Conservation (phyloP, 371 early-diverging fungal species). For the Actinomortierella ambigua region DNA sequence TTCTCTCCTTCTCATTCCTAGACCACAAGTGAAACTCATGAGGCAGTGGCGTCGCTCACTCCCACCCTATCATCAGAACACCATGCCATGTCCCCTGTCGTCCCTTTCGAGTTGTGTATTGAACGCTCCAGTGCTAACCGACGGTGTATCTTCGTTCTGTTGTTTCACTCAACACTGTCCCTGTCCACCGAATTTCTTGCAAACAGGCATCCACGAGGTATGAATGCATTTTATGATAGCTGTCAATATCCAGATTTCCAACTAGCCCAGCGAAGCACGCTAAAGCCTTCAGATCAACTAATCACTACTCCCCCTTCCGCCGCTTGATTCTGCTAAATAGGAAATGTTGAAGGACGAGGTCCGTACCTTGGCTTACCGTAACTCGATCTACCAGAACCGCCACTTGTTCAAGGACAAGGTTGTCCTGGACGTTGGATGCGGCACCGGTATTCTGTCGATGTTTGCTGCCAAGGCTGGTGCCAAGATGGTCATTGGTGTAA, state of each 20-base stretch:
- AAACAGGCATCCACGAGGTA: conserved; percentile 28
- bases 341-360: conserved; percentile 96
- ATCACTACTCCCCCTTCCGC: background rate
- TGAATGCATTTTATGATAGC: background rate
- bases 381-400: conserved; percentile 91
- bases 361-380: conserved; percentile 93
- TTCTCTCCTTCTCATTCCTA: no score
- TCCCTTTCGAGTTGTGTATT: background rate
- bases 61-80: no score
- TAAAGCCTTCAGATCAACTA: background rate
- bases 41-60: no score
- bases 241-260: no score
- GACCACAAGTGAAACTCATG: no score
- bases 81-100: conserved; percentile 9
- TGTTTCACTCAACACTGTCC: background rate
- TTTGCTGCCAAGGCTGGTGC: conserved; percentile 98
- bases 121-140: background rate
- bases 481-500: conserved; percentile 88
- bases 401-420: conserved; percentile 96
- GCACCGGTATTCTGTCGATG: conserved; percentile 97
- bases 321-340: conserved; percentile 46
- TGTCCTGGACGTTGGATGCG: conserved; percentile 98
- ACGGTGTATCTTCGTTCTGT: conserved; percentile 1
- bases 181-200: background rate
- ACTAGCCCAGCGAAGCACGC: no score